Evolutionary conservation across 805 yeast species (phyloP).

Genomic region (Kuraishia molischiana): DNA sequence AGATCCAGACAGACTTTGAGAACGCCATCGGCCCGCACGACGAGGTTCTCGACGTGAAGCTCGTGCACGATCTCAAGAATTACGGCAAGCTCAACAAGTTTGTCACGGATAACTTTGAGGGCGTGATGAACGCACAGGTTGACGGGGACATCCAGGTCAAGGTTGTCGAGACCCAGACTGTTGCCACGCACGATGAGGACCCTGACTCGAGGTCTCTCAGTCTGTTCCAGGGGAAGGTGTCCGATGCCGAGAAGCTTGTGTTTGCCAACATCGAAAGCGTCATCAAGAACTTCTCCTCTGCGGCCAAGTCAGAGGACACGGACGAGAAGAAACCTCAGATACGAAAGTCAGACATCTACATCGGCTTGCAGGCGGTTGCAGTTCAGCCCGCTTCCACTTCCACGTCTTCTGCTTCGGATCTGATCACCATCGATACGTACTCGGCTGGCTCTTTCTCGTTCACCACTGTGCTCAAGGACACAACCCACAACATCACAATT

Average conservation of each 20-base stretch:
- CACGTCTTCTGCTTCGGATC: constrained; percentile 14
- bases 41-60: constrained; percentile 50
- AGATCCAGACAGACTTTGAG: constrained; percentile 20
- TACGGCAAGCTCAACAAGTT: constrained; percentile 35
- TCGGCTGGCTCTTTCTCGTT: constrained; percentile 59
- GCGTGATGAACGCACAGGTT: constrained; percentile 58
- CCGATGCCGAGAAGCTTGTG: constrained; percentile 84
- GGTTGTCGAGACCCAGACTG: constrained; percentile 33
- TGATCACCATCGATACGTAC: constrained; percentile 32
- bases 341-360: constrained; percentile 16
- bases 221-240: constrained; percentile 63
- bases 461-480: constrained; percentile 67
- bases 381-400: constrained; percentile 11
- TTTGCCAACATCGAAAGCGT: constrained; percentile 78
- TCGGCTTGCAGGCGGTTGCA: constrained; percentile 20
- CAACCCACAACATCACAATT: constrained; percentile 65
- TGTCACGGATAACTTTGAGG: constrained; percentile 44
- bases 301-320: constrained; percentile 3
- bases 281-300: constrained; percentile 32
- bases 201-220: constrained; percentile 39
- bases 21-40: constrained; percentile 18
- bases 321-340: constrained; percentile 4
- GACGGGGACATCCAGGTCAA: constrained; percentile 66
- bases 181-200: constrained; percentile 14
- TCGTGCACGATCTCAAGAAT: constrained; percentile 60